phyloP scores from a whole-genome alignment of 768 basidiomycete species.

The Daedaleopsis nitida region DNA sequence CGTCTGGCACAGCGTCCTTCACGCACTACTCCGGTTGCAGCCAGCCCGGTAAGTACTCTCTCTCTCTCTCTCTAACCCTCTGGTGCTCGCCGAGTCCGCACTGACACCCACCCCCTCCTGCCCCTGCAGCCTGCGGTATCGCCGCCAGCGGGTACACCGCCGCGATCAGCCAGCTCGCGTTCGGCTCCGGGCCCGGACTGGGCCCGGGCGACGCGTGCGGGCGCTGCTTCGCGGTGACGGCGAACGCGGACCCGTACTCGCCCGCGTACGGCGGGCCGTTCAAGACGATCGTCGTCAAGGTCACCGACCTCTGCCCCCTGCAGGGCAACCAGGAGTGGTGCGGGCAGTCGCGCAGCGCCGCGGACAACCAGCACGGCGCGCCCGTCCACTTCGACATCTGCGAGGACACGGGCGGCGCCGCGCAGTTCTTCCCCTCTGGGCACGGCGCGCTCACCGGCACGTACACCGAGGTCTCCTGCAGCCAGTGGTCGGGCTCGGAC shows the following conservation, averaged over 20 bases:
- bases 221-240: slow-evolving; percentile 59
- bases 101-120: background rate
- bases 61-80: background rate
- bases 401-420: slow-evolving; percentile 53
- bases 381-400: slow-evolving; percentile 65
- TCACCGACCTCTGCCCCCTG: slow-evolving; percentile 47
- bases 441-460: slow-evolving; percentile 56
- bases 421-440: slow-evolving; percentile 57
- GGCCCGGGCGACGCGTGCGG: slow-evolving; percentile 64
- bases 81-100: background rate
- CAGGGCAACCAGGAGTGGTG: slow-evolving; percentile 56
- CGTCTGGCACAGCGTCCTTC: slow-evolving; percentile 58
- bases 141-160: slow-evolving; percentile 52
- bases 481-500: slow-evolving; percentile 58
- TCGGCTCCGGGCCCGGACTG: slow-evolving; percentile 49
- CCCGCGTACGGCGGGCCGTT: slow-evolving; percentile 51
- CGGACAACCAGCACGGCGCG: slow-evolving; percentile 43
- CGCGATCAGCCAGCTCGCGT: slow-evolving; percentile 59
- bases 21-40: slow-evolving; percentile 56
- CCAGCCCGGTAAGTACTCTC: slow-evolving; percentile 41
- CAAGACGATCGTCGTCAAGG: slow-evolving; percentile 55
- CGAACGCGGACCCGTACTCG: slow-evolving; percentile 51
- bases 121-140: slow-evolving; percentile 53
- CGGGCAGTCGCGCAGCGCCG: slow-evolving; percentile 47
- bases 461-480: slow-evolving; percentile 58